Conservation (phyloP, 371 early-diverging fungal species). For the Mortierella sp. region DNA sequence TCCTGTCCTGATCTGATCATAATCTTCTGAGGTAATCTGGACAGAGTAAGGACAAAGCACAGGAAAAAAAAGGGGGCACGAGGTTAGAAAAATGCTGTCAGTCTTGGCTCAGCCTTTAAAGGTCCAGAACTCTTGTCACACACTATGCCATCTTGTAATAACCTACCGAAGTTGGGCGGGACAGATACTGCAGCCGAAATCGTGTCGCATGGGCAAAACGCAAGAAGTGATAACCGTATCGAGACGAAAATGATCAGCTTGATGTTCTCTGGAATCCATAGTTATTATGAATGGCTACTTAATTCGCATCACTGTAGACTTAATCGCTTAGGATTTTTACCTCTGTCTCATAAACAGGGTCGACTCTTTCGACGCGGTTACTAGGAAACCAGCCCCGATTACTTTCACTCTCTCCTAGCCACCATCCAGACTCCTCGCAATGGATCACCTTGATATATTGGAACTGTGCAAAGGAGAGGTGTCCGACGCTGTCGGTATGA, state of each 20-base stretch:
- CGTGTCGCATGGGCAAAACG: background rate
- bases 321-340: constrained; percentile 13
- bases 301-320: no score
- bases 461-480: constrained; percentile 38
- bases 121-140: background rate
- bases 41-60: background rate
- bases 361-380: constrained; percentile 44
- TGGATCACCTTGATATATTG: constrained; percentile 44
- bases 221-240: no score
- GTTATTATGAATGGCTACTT: no score
- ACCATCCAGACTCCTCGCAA: constrained; percentile 53
- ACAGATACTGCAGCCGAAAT: constrained; percentile 14
- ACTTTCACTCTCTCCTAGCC: constrained; percentile 46
- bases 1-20: constrained; percentile 48
- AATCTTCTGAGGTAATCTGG: constrained; percentile 54
- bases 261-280: no score
- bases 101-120: background rate
- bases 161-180: constrained; percentile 42
- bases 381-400: constrained; percentile 49
- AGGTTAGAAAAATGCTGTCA: constrained; percentile 1
- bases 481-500: constrained; percentile 32
- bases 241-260: no score
- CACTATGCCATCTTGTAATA: no score
- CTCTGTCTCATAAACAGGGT: constrained; percentile 35
- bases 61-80: background rate